phyloP scores from a whole-genome alignment of 345 rosid genomes.

The Bruguiera parviflora region DNA sequence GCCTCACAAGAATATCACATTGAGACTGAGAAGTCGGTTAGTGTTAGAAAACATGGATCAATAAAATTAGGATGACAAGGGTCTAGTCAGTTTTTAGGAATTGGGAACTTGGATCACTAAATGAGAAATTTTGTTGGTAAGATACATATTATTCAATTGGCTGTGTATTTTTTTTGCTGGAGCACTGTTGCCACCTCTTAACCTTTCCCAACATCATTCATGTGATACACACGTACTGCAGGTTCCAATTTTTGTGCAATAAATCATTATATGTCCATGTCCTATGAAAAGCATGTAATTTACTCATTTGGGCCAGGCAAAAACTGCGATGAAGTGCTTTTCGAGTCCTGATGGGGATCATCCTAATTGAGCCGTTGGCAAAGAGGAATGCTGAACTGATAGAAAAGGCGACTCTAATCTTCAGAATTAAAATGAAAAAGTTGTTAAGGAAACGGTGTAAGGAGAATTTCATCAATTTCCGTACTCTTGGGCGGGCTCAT shows the following conservation, averaged over 20 bases:
- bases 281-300: not conserved
- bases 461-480: constrained; percentile 67
- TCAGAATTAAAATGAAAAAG: constrained; percentile 33
- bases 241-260: not conserved
- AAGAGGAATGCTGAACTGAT: constrained; percentile 43
- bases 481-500: constrained; percentile 76
- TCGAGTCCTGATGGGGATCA: constrained; percentile 90
- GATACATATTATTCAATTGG: too few species aligned
- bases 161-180: too few species aligned
- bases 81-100: not conserved
- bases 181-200: not conserved
- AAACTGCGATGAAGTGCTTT: constrained; percentile 66
- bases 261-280: too few species aligned
- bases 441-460: constrained; percentile 81
- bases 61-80: not conserved
- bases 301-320: constrained; percentile 50
- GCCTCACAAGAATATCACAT: too few species aligned
- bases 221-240: not conserved
- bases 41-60: too few species aligned
- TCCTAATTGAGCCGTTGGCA: constrained; percentile 52
- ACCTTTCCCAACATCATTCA: not conserved
- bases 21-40: not conserved
- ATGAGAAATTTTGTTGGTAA: too few species aligned
- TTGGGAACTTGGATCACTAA: not conserved
- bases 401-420: constrained; percentile 30